Base-by-base conservation (phyloP, 2,329 filamentous ascomycete species). In the Exophiala sideris region DNA sequence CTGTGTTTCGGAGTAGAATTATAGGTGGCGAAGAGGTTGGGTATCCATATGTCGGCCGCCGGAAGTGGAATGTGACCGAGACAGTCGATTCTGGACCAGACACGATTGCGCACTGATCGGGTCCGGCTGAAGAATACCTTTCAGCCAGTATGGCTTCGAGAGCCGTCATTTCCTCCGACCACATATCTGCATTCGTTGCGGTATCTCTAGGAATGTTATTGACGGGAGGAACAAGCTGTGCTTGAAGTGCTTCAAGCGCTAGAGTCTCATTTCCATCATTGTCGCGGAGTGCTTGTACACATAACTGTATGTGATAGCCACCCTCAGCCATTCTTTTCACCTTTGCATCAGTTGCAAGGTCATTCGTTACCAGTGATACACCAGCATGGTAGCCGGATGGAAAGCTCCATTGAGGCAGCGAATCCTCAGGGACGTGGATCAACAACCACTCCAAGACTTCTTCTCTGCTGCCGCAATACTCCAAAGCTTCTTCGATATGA, bases 381-480 rank as follows among this genome's bases (percentile, higher is more conserved):
- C 94, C 94, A 24, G 91, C 92, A 9, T 88, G 85, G 69, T 99
- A 99, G 57, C 86, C 88, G 71, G 95, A 91, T 0, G 94, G 94
- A 39, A 99, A 75, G 63, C 89, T 89, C 91, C 92, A 97, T 5
- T 82, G 78, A 1, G 94, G 94, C n/a, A 97, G 75, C 65, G 97
- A 94, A 67, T 99, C 94, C 68, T 99, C 94, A 1, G 94, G 94
- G 2, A 99, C 91, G 71, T 99, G 92, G 48, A 97, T 91, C 45
- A 99, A 80, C 12, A 99, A 79, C 94, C 94, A 99, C 69, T 97
- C 92, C 2, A 99, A 79, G 12, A 90, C 86, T 72, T 99, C 94
- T 68, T 96, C 91, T 29, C 87, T 81, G 68, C 96, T 91, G 70
- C 92, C 95, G 74, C 91, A 96, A 65, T 91, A 84, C 41, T 84